Percentiles rank a stretch among this genome's conserved stretches.
These are phyloP conservation scores for Aureobasidium uvarum DNA, from an alignment of 2,329 filamentous ascomycete species.

Conservation along the genomic window DNA sequence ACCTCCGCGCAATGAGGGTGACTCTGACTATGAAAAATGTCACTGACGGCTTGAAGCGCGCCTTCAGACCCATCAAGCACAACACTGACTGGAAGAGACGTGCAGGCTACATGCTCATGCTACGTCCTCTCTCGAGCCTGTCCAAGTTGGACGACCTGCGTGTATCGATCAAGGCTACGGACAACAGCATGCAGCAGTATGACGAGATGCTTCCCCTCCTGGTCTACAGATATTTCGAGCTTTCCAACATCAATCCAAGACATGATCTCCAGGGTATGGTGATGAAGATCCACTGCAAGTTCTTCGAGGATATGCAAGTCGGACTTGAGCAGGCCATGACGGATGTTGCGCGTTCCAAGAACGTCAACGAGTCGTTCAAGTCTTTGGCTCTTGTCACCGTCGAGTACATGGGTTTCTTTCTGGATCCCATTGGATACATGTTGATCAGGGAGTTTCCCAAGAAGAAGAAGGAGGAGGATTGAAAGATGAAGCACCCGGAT, in stretches of 20 bases:
- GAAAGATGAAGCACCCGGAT: background rate
- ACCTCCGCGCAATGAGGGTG: background rate
- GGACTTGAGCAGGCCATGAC: conserved; percentile 5
- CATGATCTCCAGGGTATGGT: background rate
- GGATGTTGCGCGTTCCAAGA: background rate
- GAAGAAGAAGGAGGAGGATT: background rate
- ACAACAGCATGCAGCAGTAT: conserved; percentile 4
- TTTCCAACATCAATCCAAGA: conserved; percentile 1
- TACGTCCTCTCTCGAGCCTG: conserved; percentile 10
- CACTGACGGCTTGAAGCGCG: conserved; percentile 2
- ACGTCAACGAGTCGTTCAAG: conserved; percentile 4
- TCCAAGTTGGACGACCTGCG: background rate
- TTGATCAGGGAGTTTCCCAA: background rate
- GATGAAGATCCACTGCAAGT: background rate
- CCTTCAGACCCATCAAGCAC: background rate
- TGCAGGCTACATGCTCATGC: conserved; percentile 23
- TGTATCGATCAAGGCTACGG: conserved; percentile 8
- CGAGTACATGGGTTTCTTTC: background rate
- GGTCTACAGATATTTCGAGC: background rate
- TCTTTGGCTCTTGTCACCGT: background rate
- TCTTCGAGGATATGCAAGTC: conserved; percentile 2
- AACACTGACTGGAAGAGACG: conserved; percentile 12
- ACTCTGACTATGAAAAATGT: conserved; percentile 5
- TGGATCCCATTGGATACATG: conserved; percentile 1
- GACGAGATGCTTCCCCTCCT: background rate